Conservation (phyloP, 78 protist genomes). For the Speleostelium caveatum region DNA sequence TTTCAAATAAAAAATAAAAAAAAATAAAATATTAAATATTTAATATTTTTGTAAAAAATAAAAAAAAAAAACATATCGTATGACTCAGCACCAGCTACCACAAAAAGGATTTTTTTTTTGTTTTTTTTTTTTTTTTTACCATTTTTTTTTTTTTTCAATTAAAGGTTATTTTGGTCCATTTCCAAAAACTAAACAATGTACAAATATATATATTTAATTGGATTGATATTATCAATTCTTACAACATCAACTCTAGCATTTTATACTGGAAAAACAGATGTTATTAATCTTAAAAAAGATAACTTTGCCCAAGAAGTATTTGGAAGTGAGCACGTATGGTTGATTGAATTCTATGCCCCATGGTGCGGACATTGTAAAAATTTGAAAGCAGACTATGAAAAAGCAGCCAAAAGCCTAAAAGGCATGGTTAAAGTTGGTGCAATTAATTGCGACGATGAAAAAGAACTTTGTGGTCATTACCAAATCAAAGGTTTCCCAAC, state of each 20-base stretch:
- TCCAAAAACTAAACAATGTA: neutral
- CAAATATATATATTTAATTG: neutral
- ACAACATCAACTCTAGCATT: neutral
- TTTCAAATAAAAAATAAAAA: neutral
- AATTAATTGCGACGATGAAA: slow-evolving; percentile 82
- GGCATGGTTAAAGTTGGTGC: slow-evolving; percentile 85
- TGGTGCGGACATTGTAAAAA: slow-evolving; percentile 86
- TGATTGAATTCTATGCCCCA: slow-evolving; percentile 87
- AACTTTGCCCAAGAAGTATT: slow-evolving; percentile 55
- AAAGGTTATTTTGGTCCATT: neutral
- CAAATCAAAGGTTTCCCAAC: slow-evolving; percentile 85
- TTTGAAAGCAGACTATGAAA: slow-evolving; percentile 75
- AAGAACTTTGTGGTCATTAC: slow-evolving; percentile 75
- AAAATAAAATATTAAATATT: neutral
- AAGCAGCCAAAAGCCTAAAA: slow-evolving; percentile 55
- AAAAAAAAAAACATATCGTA: neutral
- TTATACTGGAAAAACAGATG: slow-evolving; percentile 32
- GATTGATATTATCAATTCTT: neutral
- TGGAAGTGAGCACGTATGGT: slow-evolving; percentile 39
- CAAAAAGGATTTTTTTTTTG: neutral
- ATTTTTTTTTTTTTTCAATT: neutral
- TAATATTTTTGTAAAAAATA: neutral
- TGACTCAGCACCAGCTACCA: neutral
- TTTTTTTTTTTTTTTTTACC: slow-evolving; percentile 17
- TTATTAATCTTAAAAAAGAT: slow-evolving; percentile 33